Base-by-base conservation (phyloP, 371 early-diverging fungal genomes). In the Nematocida parisii region DNA sequence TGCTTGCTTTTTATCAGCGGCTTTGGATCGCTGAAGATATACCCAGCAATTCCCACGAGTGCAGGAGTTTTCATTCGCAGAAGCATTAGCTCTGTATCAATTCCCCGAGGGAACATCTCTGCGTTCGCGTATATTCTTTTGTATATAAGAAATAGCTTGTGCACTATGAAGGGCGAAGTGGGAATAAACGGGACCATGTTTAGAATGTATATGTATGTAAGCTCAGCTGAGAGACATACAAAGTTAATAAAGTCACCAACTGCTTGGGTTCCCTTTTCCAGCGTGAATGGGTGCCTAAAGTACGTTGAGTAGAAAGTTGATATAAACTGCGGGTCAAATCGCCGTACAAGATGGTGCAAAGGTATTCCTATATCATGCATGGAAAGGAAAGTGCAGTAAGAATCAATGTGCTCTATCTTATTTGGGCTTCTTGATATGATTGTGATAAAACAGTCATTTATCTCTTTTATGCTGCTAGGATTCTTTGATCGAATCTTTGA, bases 141-240 rank as follows among this genome's bases (percentile, higher is more conserved):
- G 71, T 77, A 77, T 33, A 77, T 77, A 5, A 77, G 54, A 60
- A 77, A 77, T 27, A 77, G 62, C 44, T 77, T 77, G 67, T 77
- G 68, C 45, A 77, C 40, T 13, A 77, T 70, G 39, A 77, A 77
- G 5, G 80, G 80, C 5, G 80, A 77, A 15, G 70, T 56, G 5
- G 80, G 80, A 45, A 77, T 70, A 46, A 77, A 77, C n/a, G 80
- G 80, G 1, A 77, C 80, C 80, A 77, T 77, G 52, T 77, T 77
- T 60, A 77, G 57, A 20, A 77, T 77, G 70, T 77, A 77, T 44
- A 77, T 77, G 44, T 77, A 77, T 39, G 66, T 70, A 33, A 77
- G 64, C 33, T 77, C 55, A 1, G 81, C 80, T 15, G 80, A 77
- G 46, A 68, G 44, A 7, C 55, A 47, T 52, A 77, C 80, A 77